Evolutionary conservation across 2,329 filamentous ascomycete genomes (phyloP).

Genomic region (Exophiala spinifera): DNA sequence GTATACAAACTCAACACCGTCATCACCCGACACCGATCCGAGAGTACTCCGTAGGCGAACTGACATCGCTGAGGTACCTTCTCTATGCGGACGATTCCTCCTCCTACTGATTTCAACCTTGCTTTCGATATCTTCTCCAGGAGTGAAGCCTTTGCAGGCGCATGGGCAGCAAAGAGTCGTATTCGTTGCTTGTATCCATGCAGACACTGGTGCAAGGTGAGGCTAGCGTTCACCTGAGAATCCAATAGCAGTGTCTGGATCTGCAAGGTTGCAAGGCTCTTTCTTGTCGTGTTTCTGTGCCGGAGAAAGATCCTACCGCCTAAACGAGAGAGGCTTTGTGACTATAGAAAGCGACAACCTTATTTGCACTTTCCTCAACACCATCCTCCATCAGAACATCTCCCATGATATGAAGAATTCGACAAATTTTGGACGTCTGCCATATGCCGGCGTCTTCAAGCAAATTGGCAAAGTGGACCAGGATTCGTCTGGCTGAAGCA

Average conservation of each 20-base stretch:
- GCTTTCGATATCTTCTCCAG: too few relatives aligned
- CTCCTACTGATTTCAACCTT: too few relatives aligned
- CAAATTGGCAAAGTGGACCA: not conserved
- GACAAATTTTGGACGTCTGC: not conserved
- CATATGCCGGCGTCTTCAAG: not conserved
- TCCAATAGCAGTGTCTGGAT: not conserved
- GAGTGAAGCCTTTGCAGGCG: too few relatives aligned
- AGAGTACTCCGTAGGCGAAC: too few relatives aligned
- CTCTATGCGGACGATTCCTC: too few relatives aligned
- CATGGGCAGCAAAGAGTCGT: too few relatives aligned
- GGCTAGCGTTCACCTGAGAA: not conserved
- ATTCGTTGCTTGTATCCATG: too few relatives aligned
- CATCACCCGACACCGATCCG: too few relatives aligned
- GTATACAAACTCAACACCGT: too few relatives aligned
- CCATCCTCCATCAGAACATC: constrained; percentile 1
- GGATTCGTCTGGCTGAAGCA: constrained; percentile 1
- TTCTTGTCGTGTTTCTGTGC: not conserved
- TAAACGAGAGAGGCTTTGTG: not conserved
- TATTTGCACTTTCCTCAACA: not conserved
- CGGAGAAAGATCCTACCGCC: too few relatives aligned
- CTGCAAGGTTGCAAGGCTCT: not conserved
- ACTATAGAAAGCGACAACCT: not conserved
- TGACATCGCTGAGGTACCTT: too few relatives aligned
- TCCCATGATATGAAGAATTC: constrained; percentile 3
- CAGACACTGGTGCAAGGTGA: too few relatives aligned